Conservation (phyloP, 1,284 basidiomycete species). For the Abortiporus biennis region DNA sequence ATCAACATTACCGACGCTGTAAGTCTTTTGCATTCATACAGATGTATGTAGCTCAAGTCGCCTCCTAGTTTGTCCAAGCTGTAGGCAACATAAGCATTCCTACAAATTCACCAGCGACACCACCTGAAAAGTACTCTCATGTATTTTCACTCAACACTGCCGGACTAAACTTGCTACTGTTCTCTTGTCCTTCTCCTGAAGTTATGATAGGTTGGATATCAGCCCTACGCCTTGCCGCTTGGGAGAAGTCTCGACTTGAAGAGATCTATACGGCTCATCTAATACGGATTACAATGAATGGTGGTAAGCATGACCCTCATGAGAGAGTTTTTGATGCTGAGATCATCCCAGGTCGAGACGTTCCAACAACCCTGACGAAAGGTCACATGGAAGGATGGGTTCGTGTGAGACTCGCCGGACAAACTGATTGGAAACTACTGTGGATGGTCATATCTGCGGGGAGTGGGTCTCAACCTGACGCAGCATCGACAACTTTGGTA, state of each 20-base stretch:
- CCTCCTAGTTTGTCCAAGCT: constrained; percentile 60
- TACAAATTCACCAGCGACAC: constrained; percentile 33
- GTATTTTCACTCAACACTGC: constrained; percentile 94
- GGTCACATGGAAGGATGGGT: constrained; percentile 93
- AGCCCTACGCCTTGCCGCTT: constrained; percentile 85
- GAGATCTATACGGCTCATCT: constrained; percentile 98
- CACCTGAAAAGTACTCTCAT: constrained; percentile 59
- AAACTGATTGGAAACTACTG: constrained; percentile 92
- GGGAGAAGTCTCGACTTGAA: constrained; percentile 94
- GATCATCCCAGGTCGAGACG: constrained; percentile 49
- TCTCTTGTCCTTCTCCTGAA: constrained; percentile 73
- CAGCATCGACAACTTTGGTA: constrained; percentile 27
- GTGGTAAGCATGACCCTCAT: constrained; percentile 32
- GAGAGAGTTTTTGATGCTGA: constrained; percentile 6
- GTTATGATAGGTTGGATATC: constrained; percentile 87
- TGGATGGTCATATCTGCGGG: constrained; percentile 72
- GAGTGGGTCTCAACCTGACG: constrained; percentile 16
- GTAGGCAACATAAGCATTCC: constrained; percentile 67
- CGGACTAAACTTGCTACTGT: constrained; percentile 85
- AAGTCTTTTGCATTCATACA: constrained; percentile 25
- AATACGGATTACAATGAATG: constrained; percentile 65
- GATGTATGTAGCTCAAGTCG: neutral
- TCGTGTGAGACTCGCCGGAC: constrained; percentile 85
- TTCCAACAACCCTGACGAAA: constrained; percentile 58
- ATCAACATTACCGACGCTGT: constrained; percentile 86